Evolutionary conservation across 1,284 basidiomycete species (phyloP), one percentile per base, ranked within the genome.

Genomic region (Salmacisia buchloeana): DNA sequence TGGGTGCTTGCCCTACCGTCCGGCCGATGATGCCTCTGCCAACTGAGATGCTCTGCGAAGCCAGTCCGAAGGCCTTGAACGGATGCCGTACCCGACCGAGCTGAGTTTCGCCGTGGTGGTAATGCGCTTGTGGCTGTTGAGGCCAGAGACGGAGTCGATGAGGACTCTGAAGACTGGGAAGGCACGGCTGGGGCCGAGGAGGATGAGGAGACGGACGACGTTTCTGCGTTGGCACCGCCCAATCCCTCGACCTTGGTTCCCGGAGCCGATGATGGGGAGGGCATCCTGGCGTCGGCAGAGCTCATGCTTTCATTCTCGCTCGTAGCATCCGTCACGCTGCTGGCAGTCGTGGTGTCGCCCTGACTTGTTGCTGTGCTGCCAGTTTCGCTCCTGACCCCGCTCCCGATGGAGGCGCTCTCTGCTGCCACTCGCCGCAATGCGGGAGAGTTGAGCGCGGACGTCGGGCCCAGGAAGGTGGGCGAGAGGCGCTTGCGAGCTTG

Each of bases 21-120:
- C 12, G 69, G 71, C 9, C 67, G 63, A 41, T 75, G 73, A 39
- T 73, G 68, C 25, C 63, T 56, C 33, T 70, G 68, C 73, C 73
- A 75, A 15, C 70, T 58, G n/a, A 46, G 43, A 54, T 75, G 70
- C 31, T 75, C 49, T 2, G 49, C 49, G 29, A 54, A n/a, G 27
- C 49, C 49, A 5, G 49, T 54, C 2, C 49, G 27, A 7, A 54
- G 25, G 46, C 7, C n/a, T 31, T 9, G 46, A 7, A 7, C 35
- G 7, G 35, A 9, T 7, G 9, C 35, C 15, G 35, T 38, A 15
- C 35, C 35, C 15, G 35, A 38, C 9, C 35, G 15, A 9, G 35
- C 15, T 7, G n/a, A n/a, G n/a, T n/a, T n/a, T n/a, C n/a, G n/a
- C n/a, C n/a, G n/a, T n/a, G n/a, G n/a, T n/a, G 39, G 39, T 21